Evolutionary conservation across 257 asterid genomes (phyloP).

Genomic region (Perilla frutescens): DNA sequence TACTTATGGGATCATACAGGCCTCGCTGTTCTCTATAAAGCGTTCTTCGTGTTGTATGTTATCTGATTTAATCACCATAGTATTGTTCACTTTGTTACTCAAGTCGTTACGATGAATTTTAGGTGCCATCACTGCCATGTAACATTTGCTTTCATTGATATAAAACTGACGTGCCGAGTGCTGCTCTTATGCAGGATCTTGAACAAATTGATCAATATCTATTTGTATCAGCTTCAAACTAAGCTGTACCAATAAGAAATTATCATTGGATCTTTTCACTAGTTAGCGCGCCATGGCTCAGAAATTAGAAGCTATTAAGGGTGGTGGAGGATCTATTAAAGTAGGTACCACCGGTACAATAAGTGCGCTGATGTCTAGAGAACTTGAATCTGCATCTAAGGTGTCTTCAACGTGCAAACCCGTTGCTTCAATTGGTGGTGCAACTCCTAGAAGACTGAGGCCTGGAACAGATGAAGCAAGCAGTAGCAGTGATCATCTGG

Average conservation of each 20-base stretch:
- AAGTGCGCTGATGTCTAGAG: constrained; percentile 76
- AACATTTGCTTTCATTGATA: not conserved
- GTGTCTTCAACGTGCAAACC: constrained; percentile 23
- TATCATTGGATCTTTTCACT: not conserved
- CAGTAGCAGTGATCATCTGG: constrained; percentile 51
- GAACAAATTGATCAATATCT: constrained; percentile 5
- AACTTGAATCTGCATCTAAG: constrained; percentile 53
- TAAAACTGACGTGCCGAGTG: constrained; percentile 3
- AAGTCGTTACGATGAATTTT: not conserved
- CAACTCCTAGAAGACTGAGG: constrained; percentile 46
- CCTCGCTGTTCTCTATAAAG: not conserved
- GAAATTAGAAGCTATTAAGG: constrained; percentile 63
- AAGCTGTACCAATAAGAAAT: not conserved
- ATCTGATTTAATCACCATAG: not conserved
- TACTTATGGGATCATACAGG: not conserved
- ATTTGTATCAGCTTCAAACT: not conserved
- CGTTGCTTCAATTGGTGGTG: constrained; percentile 18
- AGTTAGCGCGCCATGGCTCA: constrained; percentile 54
- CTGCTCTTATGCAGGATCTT: constrained; percentile 36
- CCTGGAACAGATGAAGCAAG: constrained; percentile 54
- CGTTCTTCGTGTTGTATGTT: not conserved
- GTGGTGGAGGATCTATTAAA: constrained; percentile 84
- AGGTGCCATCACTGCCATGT: not conserved
- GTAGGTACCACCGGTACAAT: constrained; percentile 85
- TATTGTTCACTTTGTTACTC: not conserved